Evolutionary conservation across 2,329 filamentous ascomycete genomes (phyloP).

Genomic region (Pestalotiopsis sp.): DNA sequence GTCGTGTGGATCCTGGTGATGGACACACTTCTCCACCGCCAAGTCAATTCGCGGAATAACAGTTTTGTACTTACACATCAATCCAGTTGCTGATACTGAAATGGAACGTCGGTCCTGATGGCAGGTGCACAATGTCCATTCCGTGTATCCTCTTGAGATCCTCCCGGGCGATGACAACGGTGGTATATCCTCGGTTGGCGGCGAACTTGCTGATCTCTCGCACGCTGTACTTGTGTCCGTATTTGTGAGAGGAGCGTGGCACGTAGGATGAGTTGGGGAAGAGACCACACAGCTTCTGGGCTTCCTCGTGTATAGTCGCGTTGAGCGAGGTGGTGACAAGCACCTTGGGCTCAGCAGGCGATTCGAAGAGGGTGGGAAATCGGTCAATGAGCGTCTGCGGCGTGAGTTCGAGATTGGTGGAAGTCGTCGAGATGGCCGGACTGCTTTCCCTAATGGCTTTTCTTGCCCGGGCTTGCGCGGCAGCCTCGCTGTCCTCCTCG

Average conservation of each 20-base stretch:
- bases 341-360: constrained; percentile 73
- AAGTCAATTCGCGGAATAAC: background rate
- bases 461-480: constrained; percentile 47
- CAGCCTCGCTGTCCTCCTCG: constrained; percentile 32
- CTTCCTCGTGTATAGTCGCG: constrained; percentile 84
- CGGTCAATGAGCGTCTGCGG: constrained; percentile 61
- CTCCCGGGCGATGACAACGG: constrained; percentile 84
- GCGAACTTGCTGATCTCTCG: constrained; percentile 90
- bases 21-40: background rate
- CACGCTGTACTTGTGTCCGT: constrained; percentile 88
- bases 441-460: constrained; percentile 52
- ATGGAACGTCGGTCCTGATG: constrained; percentile 86
- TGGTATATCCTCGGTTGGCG: constrained; percentile 78
- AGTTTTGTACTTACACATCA: constrained; percentile 3
- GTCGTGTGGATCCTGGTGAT: background rate
- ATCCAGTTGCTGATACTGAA: constrained; percentile 77
- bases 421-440: constrained; percentile 60
- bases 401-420: constrained; percentile 66
- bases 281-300: constrained; percentile 73
- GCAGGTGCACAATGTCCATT: constrained; percentile 82
- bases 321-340: constrained; percentile 91
- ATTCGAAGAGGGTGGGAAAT: constrained; percentile 65
- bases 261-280: constrained; percentile 91
- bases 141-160: constrained; percentile 84
- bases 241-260: constrained; percentile 79